Evolutionary conservation across 768 basidiomycete genomes (phyloP), one percentile per base, ranked within the genome.

Genomic region (Exsudoporus frostii): DNA sequence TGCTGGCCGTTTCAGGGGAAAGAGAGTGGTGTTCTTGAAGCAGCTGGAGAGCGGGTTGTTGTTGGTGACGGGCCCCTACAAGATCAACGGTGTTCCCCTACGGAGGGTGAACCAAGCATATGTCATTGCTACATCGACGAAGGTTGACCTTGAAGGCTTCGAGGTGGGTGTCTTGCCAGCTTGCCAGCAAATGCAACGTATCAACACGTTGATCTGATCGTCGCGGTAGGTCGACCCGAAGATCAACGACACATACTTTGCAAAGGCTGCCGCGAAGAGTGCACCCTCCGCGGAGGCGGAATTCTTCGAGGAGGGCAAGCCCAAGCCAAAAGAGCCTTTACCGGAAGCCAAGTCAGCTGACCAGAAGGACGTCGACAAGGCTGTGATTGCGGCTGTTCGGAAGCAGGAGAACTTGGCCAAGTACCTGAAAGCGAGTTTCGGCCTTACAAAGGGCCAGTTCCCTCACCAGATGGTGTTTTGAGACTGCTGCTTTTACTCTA

Each of bases 31-130:
- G 53, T 96, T 92, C 77, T 79, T 99, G 78, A 97, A 97, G 83
- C 93, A 95, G 79, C 76, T 98, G 71, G 81, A 82, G 64, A 88
- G 88, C 57, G 97, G 97, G 50, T 75, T 99, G 67, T 76, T 99
- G 66, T 80, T 99, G 74, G 93, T 99, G 65, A 93, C 95, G 36
- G 97, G 97, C 51, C 97, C 97, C 44, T 98, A 84, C 85, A 96
- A 93, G 82, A 72, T 98, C 72, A 99, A 99, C 75, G 97, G 97
- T 71, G 96, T 99, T 42, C 97, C 97, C 63, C 82, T 99, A 72
- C 84, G 95, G 73, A 85, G 97, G 73, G 94, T 99, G 55, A 96
- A 94, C 80, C 96, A 98, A 79, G 93, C 97, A 50, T 99, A 99
- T 71, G 93, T 95, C 57, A 98, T 99, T 67, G 92, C 96, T 53